A percentile compares a stretch with the other conserved stretches of the same genome.
Evolutionary conservation across 2,329 filamentous ascomycete genomes (phyloP).

Genomic region (Neonectria magnoliae): DNA sequence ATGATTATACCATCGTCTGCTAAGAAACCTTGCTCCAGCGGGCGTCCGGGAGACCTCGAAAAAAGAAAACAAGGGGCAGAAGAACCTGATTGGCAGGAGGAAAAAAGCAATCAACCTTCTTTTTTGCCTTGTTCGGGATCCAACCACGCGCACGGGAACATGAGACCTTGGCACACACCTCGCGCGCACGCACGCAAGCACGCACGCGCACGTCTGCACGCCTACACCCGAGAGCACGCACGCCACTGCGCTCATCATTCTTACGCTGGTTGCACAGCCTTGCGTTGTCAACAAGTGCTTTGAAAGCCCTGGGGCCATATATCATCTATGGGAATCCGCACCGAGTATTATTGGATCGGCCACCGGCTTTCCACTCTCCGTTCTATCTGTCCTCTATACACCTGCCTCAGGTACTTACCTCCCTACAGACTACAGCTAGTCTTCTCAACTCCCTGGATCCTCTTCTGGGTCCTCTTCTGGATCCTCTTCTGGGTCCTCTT

Average conservation of each 20-base stretch:
- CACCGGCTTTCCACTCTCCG: constrained; percentile 8
- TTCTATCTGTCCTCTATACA: background rate
- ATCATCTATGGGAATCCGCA: background rate
- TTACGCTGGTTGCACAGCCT: background rate
- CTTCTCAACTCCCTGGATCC: background rate
- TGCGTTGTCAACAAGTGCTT: background rate
- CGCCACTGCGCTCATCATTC: constrained; percentile 32
- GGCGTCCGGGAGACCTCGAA: background rate
- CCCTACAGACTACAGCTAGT: background rate
- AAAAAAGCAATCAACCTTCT: constrained; percentile 16
- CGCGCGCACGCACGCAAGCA: background rate
- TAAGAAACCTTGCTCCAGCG: background rate
- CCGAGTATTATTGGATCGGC: background rate
- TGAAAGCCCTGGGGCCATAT: too few species aligned
- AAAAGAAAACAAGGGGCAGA: background rate
- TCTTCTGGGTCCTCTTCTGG: background rate
- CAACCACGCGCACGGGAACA: constrained; percentile 14
- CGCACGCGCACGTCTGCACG: background rate
- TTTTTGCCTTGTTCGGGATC: constrained; percentile 6
- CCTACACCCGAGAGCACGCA: constrained; percentile 21
- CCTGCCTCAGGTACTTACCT: background rate
- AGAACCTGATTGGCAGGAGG: background rate
- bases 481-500: constrained; percentile 2
- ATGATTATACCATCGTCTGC: background rate
- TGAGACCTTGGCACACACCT: background rate